phyloP scores from a whole-genome alignment of 257 asterid species.

The Orobanche coerulescens region DNA sequence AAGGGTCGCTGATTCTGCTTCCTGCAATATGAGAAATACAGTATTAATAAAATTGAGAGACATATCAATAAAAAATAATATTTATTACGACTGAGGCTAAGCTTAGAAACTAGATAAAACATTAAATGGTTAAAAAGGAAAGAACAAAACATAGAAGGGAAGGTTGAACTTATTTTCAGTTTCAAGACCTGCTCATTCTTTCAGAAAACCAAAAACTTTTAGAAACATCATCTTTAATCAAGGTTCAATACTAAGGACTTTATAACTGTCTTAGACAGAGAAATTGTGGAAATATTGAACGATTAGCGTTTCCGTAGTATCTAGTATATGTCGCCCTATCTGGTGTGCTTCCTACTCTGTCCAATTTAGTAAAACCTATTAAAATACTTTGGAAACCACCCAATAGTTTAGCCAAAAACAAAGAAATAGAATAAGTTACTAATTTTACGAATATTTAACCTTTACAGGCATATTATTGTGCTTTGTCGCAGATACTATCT shows the following conservation, averaged over 20 bases:
- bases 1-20: conserved; percentile 91
- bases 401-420: background rate
- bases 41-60: background rate
- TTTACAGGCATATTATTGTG: background rate
- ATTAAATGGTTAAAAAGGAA: conserved; percentile 15
- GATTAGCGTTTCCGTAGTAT: background rate
- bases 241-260: background rate
- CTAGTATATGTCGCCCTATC: background rate
- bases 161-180: background rate
- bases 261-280: background rate
- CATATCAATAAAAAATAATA: conserved; percentile 5
- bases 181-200: too few relatives aligned
- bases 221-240: background rate
- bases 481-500: background rate
- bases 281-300: background rate
- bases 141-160: background rate
- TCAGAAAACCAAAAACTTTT: too few relatives aligned
- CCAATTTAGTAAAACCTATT: background rate
- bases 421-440: too few relatives aligned
- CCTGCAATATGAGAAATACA: conserved; percentile 43
- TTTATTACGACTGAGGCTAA: background rate
- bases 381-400: background rate
- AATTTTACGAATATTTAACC: too few relatives aligned
- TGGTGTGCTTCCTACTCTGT: background rate
- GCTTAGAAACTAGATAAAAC: conserved; percentile 8